Percentiles rank a stretch among this genome's conserved stretches.
Conservation (phyloP, 805 yeast genomes). For the Teunomyces aglyptinius region DNA sequence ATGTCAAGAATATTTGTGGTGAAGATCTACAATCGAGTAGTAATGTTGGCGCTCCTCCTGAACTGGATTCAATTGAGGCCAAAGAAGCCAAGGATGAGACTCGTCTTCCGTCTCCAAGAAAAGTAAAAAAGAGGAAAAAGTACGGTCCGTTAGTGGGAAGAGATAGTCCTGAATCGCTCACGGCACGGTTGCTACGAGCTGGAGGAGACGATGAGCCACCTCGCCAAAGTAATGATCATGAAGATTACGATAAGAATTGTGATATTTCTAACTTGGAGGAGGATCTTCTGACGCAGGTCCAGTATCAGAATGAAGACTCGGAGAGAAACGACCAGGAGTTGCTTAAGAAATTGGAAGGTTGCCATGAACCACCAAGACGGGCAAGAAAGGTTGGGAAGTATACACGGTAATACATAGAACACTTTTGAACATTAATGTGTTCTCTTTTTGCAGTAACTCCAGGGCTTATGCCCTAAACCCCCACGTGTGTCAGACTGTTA, state of each 20-base stretch:
- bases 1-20: slow-evolving; percentile 11
- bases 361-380: slow-evolving; percentile 7
- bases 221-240: slow-evolving; percentile 1
- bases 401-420: background rate
- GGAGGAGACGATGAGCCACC: background rate
- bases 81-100: background rate
- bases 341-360: slow-evolving; percentile 16
- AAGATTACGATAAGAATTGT: slow-evolving; percentile 6
- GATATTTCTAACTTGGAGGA: slow-evolving; percentile 19
- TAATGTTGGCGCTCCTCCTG: background rate
- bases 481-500: background rate
- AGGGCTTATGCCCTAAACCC: slow-evolving; percentile 3
- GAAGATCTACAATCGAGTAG: slow-evolving; percentile 4
- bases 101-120: slow-evolving; percentile 54
- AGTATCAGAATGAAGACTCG: slow-evolving; percentile 23
- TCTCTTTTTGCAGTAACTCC: background rate
- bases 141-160: slow-evolving; percentile 50
- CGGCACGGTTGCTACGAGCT: background rate
- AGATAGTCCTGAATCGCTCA: slow-evolving; percentile 2
- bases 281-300: slow-evolving; percentile 19
- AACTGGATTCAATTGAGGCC: background rate
- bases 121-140: slow-evolving; percentile 36
- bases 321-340: slow-evolving; percentile 17
- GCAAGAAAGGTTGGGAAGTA: slow-evolving; percentile 7
- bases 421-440: background rate